A percentile compares a stretch with the other conserved stretches of the same genome.
These are phyloP conservation scores for Glycine tomentella DNA, from an alignment of 306 rosid genomes.

Conservation along the genomic window DNA sequence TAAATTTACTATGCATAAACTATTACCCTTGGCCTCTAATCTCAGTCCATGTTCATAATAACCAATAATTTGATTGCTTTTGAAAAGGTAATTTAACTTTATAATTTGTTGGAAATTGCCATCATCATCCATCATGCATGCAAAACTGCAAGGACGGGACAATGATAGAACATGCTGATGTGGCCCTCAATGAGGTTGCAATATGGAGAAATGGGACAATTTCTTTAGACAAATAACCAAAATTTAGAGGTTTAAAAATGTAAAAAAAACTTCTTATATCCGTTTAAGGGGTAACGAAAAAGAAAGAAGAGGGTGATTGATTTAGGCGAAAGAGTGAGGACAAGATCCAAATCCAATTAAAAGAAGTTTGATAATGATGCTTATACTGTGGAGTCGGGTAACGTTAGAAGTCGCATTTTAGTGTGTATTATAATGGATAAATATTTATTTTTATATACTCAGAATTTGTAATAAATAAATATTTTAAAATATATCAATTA, in stretches of 20 bases:
- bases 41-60: neutral
- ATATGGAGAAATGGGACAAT: conserved; percentile 3
- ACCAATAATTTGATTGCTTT: conserved; percentile 1
- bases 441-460: no score
- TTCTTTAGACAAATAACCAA: neutral
- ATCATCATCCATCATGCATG: neutral
- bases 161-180: neutral
- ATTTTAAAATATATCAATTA: no score
- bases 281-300: neutral
- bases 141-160: neutral
- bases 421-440: no score
- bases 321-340: neutral
- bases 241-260: no score
- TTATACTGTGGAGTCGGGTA: neutral
- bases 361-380: neutral
- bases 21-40: neutral
- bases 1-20: neutral
- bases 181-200: neutral
- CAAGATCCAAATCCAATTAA: conserved; percentile 4
- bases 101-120: neutral
- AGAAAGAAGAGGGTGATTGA: neutral
- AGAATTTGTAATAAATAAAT: no score
- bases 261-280: neutral
- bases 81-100: neutral
- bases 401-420: neutral